Evolutionary conservation across 2,329 filamentous ascomycete genomes (phyloP).

Genomic region (Claviceps paspali): DNA sequence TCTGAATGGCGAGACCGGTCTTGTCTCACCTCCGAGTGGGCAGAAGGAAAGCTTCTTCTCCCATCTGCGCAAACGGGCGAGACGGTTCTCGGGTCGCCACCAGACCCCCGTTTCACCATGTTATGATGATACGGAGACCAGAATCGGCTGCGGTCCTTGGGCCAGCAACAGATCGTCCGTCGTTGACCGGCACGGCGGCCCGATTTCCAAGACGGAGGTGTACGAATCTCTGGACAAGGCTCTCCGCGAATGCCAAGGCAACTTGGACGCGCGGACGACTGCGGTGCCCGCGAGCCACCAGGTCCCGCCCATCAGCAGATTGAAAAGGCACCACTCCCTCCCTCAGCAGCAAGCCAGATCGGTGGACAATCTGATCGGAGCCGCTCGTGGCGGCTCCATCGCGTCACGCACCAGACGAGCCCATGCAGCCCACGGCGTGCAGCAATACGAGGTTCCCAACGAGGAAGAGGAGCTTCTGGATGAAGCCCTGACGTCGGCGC

Average conservation of each 20-base stretch:
- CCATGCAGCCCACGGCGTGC: slow-evolving; percentile 56
- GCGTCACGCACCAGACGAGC: slow-evolving; percentile 70
- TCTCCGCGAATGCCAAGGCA: slow-evolving; percentile 37
- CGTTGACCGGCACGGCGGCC: slow-evolving; percentile 44
- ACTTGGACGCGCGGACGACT: slow-evolving; percentile 27
- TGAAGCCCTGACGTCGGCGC: slow-evolving; percentile 68
- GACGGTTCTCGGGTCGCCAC: slow-evolving; percentile 82
- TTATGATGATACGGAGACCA: slow-evolving; percentile 82
- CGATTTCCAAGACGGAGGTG: slow-evolving; percentile 36
- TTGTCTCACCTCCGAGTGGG: slow-evolving; percentile 60
- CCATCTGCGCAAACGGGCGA: slow-evolving; percentile 82
- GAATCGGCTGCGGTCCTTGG: slow-evolving; percentile 83
- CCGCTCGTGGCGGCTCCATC: slow-evolving; percentile 44
- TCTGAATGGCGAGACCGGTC: slow-evolving; percentile 63
- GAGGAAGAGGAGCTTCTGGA: slow-evolving; percentile 94
- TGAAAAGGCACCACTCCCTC: slow-evolving; percentile 51
- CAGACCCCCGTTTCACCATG: slow-evolving; percentile 65
- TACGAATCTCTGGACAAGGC: slow-evolving; percentile 48
- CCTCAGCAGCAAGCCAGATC: slow-evolving; percentile 48
- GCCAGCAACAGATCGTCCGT: slow-evolving; percentile 73
- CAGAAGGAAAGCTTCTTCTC: slow-evolving; percentile 98
- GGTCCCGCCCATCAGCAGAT: slow-evolving; percentile 28
- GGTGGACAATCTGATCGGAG: slow-evolving; percentile 46
- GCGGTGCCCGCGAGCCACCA: slow-evolving; percentile 39
- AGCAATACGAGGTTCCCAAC: slow-evolving; percentile 84